Conservation (phyloP, 2,329 filamentous ascomycete genomes). For the Thielaviopsis ethacetica region DNA sequence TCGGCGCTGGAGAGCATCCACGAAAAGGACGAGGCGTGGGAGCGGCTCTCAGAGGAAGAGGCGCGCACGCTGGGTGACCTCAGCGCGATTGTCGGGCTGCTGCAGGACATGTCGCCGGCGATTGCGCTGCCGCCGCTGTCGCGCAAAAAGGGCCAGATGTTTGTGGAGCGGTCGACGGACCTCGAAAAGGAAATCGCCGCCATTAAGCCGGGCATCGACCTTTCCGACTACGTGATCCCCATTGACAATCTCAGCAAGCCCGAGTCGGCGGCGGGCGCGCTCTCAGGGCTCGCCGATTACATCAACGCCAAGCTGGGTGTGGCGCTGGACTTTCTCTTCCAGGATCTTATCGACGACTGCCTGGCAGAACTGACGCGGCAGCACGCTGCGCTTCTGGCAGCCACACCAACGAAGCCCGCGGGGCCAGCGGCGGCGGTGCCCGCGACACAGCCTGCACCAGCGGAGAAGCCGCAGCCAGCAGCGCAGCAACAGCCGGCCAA, state of each 20-base stretch:
- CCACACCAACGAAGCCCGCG: constrained; percentile 5
- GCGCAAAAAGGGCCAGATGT: constrained; percentile 24
- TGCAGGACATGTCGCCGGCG: constrained; percentile 21
- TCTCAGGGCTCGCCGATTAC: constrained; percentile 22
- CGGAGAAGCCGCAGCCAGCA: too few species aligned
- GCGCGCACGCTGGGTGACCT: constrained; percentile 21
- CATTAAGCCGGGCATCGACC: constrained; percentile 23
- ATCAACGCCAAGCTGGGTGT: constrained; percentile 23
- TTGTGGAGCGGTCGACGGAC: constrained; percentile 18
- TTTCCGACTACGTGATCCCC: constrained; percentile 24
- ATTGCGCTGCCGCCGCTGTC: constrained; percentile 23
- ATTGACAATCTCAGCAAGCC: constrained; percentile 27
- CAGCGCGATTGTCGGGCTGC: constrained; percentile 23
- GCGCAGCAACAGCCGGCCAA: constrained; percentile 6
- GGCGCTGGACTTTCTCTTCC: constrained; percentile 27
- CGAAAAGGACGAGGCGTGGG: constrained; percentile 19
- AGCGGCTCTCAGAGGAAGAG: constrained; percentile 20
- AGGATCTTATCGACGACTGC: constrained; percentile 25
- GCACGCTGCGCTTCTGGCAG: constrained; percentile 16
- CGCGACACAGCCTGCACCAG: too few species aligned
- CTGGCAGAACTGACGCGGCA: constrained; percentile 19
- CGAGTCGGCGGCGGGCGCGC: constrained; percentile 21
- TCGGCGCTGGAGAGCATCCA: constrained; percentile 25
- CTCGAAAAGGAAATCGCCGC: constrained; percentile 24
- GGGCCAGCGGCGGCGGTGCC: too few species aligned